These are phyloP conservation scores for Penicillium sp. DNA, from an alignment of 2,329 filamentous ascomycete species.

Conservation along the genomic window DNA sequence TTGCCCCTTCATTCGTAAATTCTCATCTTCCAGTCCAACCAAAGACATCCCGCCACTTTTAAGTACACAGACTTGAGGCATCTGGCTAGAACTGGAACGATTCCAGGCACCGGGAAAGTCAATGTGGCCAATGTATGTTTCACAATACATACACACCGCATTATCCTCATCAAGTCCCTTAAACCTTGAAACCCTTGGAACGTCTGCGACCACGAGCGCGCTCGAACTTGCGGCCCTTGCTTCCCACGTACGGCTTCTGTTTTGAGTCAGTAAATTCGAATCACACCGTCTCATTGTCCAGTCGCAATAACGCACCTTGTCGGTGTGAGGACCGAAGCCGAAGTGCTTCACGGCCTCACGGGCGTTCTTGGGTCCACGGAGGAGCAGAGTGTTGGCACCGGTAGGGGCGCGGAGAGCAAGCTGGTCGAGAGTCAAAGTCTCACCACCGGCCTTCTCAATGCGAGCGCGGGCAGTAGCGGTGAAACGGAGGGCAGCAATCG, in stretches of 20 bases:
- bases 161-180: constrained; percentile 40
- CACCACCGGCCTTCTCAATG: constrained; percentile 86
- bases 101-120: constrained; percentile 12
- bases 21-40: constrained; percentile 18
- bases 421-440: constrained; percentile 93
- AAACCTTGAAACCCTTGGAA: constrained; percentile 99
- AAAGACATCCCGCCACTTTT: constrained; percentile 16
- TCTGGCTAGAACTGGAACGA: constrained; percentile 15
- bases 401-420: constrained; percentile 90
- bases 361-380: constrained; percentile 96
- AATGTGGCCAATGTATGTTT: constrained; percentile 8
- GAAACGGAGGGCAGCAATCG: constrained; percentile 89
- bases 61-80: constrained; percentile 21
- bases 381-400: constrained; percentile 90
- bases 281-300: background rate
- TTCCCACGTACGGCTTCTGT: constrained; percentile 90
- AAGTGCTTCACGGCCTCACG: constrained; percentile 99
- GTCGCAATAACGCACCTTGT: constrained; percentile 61
- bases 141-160: constrained; percentile 13
- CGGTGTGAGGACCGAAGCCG: constrained; percentile 90
- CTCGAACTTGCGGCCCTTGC: constrained; percentile 99
- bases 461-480: constrained; percentile 90
- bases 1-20: constrained; percentile 21
- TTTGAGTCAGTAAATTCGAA: constrained; percentile 13
- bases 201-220: constrained; percentile 95